Evolutionary conservation across 2,329 filamentous ascomycete species (phyloP), one percentile per base, ranked within the genome.

Genomic region (Ascocoryne sarcoides): DNA sequence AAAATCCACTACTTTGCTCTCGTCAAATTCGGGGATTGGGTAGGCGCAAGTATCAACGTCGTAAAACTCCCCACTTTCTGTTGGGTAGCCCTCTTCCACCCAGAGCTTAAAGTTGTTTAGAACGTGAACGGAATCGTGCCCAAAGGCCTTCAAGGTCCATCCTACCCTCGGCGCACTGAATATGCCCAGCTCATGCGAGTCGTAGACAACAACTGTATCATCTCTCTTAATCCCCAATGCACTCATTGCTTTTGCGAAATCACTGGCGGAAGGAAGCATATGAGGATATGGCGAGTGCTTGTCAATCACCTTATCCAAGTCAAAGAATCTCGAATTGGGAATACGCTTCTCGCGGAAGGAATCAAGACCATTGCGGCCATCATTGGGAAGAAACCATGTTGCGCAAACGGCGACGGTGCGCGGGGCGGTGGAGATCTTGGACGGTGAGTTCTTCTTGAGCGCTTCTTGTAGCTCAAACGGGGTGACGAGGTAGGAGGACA

Each of bases 51-150:
- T 80, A 56, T 82, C 77, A 32, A 82, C 73, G 42, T 67, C 76
- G 62, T 77, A 81, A 38, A 84, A 64, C 60, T 84, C 67, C 37
- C 90, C 89, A n/a, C 78, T 79, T 65, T 95, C 88, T 1, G 81
- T 83, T 0, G 88, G 84, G 50, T 80, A 75, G 1, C 84, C 87
- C 57, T 93, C 72, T 23, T 90, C 83, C 2, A 90, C 80, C 87
- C 89, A 98, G n/a, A 84, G 65, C 61, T 82, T 84, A 67, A 95
- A 98, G 66, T 98, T 98, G 67, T 98, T 93, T 40, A 98, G 67
- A 14, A 98, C 65, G 61, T 95, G 88, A 10, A 98, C 90, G 48
- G 78, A 82, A 32, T 78, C 69, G 61, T 98, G 92, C 1, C 92
- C 92, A 62, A 96, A 96, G 23, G 87, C 78, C 56, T 78, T 79